A percentile compares a stretch with the other conserved stretches of the same genome.
phyloP scores from a whole-genome alignment of 2,329 filamentous ascomycete species.

The Xylariaceae sp. region DNA sequence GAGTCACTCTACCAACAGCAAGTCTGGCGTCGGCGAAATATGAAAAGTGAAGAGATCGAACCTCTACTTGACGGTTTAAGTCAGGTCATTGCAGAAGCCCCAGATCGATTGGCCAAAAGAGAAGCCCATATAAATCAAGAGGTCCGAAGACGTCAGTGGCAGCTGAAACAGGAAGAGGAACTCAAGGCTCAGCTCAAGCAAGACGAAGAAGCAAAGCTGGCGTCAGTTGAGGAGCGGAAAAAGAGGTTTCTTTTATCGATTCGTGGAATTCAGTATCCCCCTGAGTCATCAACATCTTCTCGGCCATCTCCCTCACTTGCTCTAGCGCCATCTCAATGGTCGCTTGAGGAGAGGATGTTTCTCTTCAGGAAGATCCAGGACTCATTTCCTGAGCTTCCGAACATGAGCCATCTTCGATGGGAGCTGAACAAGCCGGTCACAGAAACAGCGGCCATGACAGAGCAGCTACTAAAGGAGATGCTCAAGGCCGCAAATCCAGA shows the following conservation, averaged over 20 bases:
- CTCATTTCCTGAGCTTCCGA: constrained; percentile 33
- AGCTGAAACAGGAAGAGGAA: constrained; percentile 26
- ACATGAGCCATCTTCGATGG: constrained; percentile 29
- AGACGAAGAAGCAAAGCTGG: constrained; percentile 25
- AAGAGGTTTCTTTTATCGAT: constrained; percentile 32
- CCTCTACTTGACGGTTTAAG: constrained; percentile 25
- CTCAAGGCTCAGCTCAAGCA: constrained; percentile 20
- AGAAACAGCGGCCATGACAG: constrained; percentile 35
- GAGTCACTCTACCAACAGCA: not conserved
- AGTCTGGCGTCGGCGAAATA: constrained; percentile 3
- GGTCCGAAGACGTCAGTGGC: constrained; percentile 7
- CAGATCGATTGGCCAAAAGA: constrained; percentile 27
- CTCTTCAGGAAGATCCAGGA: constrained; percentile 36
- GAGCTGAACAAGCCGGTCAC: constrained; percentile 32
- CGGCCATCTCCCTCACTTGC: constrained; percentile 15
- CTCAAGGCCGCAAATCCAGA: constrained; percentile 29
- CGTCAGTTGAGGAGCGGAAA: constrained; percentile 28
- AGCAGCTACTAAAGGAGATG: constrained; percentile 35
- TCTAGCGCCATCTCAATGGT: constrained; percentile 28
- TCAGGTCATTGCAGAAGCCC: constrained; percentile 22
- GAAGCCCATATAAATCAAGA: constrained; percentile 19
- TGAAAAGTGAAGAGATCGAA: constrained; percentile 29
- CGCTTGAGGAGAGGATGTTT: constrained; percentile 34
- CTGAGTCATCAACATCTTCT: constrained; percentile 16
- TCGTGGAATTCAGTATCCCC: constrained; percentile 21